These are phyloP conservation scores for Paradendryphiella salina DNA, from an alignment of 2,329 filamentous ascomycete genomes.

Conservation along the genomic window DNA sequence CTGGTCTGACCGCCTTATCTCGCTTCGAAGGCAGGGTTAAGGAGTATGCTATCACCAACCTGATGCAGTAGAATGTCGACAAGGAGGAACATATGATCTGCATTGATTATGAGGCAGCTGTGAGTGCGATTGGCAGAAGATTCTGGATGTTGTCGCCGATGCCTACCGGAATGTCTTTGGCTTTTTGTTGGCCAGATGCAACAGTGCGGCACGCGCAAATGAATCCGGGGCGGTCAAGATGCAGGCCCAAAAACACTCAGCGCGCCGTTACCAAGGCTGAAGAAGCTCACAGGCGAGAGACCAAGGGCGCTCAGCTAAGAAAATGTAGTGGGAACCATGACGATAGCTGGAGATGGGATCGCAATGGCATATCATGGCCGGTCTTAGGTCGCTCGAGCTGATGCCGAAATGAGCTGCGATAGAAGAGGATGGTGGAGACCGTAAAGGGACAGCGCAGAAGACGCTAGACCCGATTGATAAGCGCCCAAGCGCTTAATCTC, in stretches of 20 bases:
- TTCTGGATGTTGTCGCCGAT: slow-evolving; percentile 7
- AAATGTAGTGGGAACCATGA: slow-evolving; percentile 6
- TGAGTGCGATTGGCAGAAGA: slow-evolving; percentile 10
- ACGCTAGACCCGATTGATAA: slow-evolving; percentile 15
- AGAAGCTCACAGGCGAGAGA: background rate
- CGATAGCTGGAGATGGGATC: slow-evolving; percentile 8
- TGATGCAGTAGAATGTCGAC: slow-evolving; percentile 17
- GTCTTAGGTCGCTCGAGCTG: slow-evolving; percentile 11
- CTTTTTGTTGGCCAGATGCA: slow-evolving; percentile 21
- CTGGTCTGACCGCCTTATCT: slow-evolving; percentile 22
- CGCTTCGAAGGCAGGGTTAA: slow-evolving; percentile 12
- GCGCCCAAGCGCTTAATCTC: slow-evolving; percentile 25
- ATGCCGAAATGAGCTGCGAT: slow-evolving; percentile 31
- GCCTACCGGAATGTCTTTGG: slow-evolving; percentile 12
- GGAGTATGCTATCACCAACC: slow-evolving; percentile 15
- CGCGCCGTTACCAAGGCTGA: too few species aligned
- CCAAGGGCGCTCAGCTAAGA: background rate
- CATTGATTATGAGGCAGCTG: slow-evolving; percentile 12
- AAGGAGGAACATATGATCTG: slow-evolving; percentile 14
- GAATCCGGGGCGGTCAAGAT: slow-evolving; percentile 14
- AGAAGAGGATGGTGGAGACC: slow-evolving; percentile 11
- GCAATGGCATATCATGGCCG: slow-evolving; percentile 3
- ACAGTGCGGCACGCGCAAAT: slow-evolving; percentile 15
- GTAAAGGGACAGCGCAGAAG: slow-evolving; percentile 10
- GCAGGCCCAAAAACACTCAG: background rate